These are phyloP conservation scores for Lepiota subincarnata DNA, from an alignment of 768 basidiomycete genomes.

Conservation along the genomic window DNA sequence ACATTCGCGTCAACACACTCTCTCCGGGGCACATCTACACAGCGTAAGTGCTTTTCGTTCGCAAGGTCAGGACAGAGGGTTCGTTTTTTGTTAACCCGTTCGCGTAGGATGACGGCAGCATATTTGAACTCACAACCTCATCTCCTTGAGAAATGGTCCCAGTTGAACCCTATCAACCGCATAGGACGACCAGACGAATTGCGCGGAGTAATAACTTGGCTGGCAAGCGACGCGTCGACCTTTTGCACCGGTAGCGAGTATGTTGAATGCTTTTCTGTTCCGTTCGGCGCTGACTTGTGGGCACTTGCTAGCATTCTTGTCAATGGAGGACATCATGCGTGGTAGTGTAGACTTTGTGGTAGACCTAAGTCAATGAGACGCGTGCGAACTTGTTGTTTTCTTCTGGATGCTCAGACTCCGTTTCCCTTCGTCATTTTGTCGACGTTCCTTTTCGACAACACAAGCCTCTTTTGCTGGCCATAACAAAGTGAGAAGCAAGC, in stretches of 20 bases:
- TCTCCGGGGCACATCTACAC: conserved; percentile 79
- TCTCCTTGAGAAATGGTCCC: conserved; percentile 63
- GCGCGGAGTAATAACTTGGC: conserved; percentile 67
- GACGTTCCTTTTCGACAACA: conserved; percentile 18
- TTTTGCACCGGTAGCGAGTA: conserved; percentile 84
- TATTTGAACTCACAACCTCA: conserved; percentile 64
- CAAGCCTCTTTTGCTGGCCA: conserved; percentile 29
- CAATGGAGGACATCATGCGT: conserved; percentile 59
- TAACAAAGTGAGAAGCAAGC: conserved; percentile 32
- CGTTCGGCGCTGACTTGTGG: background rate
- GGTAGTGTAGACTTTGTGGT: conserved; percentile 33
- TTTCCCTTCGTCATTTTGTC: conserved; percentile 1
- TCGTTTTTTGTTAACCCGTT: background rate
- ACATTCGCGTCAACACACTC: conserved; percentile 70
- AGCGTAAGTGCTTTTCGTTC: conserved; percentile 31
- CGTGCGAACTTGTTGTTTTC: conserved; percentile 7
- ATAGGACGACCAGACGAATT: conserved; percentile 71
- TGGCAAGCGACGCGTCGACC: conserved; percentile 71
- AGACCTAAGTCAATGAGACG: background rate
- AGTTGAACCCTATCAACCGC: conserved; percentile 64
- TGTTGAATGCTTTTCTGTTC: conserved; percentile 26
- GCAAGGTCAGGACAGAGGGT: background rate
- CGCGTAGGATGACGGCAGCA: conserved; percentile 65
- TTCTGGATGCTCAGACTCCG: conserved; percentile 5
- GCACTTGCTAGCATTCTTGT: conserved; percentile 46